Base-by-base conservation (phyloP, 2,329 filamentous ascomycete genomes). In the Cladobotryum mycophilum region DNA sequence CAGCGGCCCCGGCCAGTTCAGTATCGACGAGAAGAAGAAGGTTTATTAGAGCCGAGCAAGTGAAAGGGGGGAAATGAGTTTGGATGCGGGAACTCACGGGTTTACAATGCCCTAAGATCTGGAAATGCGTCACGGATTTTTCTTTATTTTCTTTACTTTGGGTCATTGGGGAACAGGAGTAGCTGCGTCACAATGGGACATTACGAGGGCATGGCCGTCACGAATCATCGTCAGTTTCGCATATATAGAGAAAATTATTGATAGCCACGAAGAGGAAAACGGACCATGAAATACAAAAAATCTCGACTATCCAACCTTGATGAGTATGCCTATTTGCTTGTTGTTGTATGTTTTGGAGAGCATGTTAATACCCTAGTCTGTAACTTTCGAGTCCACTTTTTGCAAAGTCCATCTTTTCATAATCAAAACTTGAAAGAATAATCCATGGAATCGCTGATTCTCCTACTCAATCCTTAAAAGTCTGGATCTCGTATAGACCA, bases 21-120 rank as follows among this genome's bases (percentile, higher is more conserved):
- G 88, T 70, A 92, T 97, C 71, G 93, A 99, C 73, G 93, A 99
- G 83, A 99, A 99, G 88, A 99, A 99, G 85, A 99, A 99, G 82
- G 93, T 99, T 61, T 99, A 99, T 76, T 99, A 80, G 60, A 50
- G 2, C 40, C 34, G 34, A 35, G 11, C 18, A 41, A 44, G 48
- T 44, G 35, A 45, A n/a, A n/a, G n/a, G n/a, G 44, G 30, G 38
- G 42, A 12, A 12, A n/a, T 12, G 42, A 34, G 47, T 53, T 36
- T 53, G 47, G 51, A 52, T 49, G 48, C 46, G 18, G 42, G 40
- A 41, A 37, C 42, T 45, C 37, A 30, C 41, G 51, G 46, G 51
- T 42, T 41, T 30, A 40, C 20, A 12, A 40, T 41, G 51, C 51
- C 46, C 25, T 37, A 49, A 17, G 42, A 50, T 53, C 37, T 46